Percentiles rank a stretch among this genome's conserved stretches.
phyloP scores from a whole-genome alignment of 2,329 filamentous ascomycete genomes.

The Colletotrichum viniferum region DNA sequence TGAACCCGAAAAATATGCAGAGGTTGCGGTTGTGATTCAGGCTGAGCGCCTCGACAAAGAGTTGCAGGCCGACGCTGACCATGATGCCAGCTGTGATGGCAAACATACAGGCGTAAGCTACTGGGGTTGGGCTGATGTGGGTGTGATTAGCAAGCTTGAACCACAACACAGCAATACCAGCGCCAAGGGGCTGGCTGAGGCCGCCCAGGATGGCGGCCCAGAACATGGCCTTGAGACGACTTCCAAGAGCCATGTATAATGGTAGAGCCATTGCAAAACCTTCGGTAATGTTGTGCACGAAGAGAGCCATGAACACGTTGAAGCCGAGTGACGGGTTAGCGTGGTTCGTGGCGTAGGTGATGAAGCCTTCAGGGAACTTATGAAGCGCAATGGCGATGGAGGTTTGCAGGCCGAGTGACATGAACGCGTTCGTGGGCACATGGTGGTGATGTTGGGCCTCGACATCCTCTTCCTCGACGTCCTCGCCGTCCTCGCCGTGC shows the following conservation, averaged over 20 bases:
- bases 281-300: constrained; percentile 98
- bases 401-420: constrained; percentile 94
- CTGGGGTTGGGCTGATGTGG: constrained; percentile 54
- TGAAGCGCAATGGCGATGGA: constrained; percentile 94
- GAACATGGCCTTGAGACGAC: constrained; percentile 79
- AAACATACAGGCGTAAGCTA: constrained; percentile 82
- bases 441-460: constrained; percentile 83
- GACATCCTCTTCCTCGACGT: constrained; percentile 40
- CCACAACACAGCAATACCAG: constrained; percentile 83
- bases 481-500: constrained; percentile 33
- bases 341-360: constrained; percentile 97
- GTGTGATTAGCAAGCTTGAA: constrained; percentile 70
- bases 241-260: constrained; percentile 87
- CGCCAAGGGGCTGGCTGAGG: constrained; percentile 84
- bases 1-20: constrained; percentile 80
- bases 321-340: constrained; percentile 88
- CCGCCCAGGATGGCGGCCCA: constrained; percentile 87
- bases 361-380: constrained; percentile 87
- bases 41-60: constrained; percentile 85
- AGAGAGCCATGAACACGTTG: constrained; percentile 92
- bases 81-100: constrained; percentile 92
- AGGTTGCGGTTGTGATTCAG: constrained; percentile 80
- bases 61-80: constrained; percentile 87
- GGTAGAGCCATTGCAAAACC: constrained; percentile 94
- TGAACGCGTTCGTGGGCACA: constrained; percentile 90